Evolutionary conservation across 352 stramenopile genomes (phyloP).

Genomic region (Globisporangium paddicum): DNA sequence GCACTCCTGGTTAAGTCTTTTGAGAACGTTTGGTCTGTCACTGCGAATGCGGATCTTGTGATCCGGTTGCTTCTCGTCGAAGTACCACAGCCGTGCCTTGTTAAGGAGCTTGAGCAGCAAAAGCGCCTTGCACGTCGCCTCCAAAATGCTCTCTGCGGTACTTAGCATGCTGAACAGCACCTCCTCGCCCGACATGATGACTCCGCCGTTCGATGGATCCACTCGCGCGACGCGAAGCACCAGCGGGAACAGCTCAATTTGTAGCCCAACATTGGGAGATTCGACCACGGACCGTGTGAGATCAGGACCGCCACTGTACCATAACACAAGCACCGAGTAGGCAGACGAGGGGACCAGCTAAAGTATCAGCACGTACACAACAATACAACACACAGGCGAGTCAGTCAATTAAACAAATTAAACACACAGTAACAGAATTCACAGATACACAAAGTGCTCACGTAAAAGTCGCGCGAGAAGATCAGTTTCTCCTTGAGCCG

Average conservation of each 20-base stretch:
- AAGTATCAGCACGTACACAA: constrained; percentile 2
- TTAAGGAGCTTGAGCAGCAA: constrained; percentile 62
- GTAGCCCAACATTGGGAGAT: constrained; percentile 26
- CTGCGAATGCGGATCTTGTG: constrained; percentile 60
- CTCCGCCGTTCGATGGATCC: constrained; percentile 54
- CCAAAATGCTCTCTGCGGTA: constrained; percentile 50
- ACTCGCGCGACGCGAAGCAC: constrained; percentile 75
- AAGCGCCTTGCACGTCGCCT: constrained; percentile 72
- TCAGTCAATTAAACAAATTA: neutral
- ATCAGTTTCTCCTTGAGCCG: constrained; percentile 72
- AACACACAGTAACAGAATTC: neutral
- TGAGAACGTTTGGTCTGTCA: constrained; percentile 41
- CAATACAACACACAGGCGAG: neutral
- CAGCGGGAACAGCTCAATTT: constrained; percentile 78
- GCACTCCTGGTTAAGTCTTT: constrained; percentile 63
- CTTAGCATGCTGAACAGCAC: constrained; percentile 63
- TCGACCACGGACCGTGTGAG: constrained; percentile 54
- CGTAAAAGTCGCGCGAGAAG: constrained; percentile 70
- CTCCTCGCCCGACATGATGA: constrained; percentile 80
- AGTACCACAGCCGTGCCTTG: constrained; percentile 80
- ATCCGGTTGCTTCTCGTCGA: constrained; percentile 62
- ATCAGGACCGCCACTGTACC: constrained; percentile 77
- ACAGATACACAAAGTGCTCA: constrained; percentile 30
- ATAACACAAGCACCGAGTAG: constrained; percentile 62
- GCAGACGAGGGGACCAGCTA: constrained; percentile 67